A percentile compares a stretch with the other conserved stretches of the same genome.
These are phyloP conservation scores for Ambrosia hybrid DNA, from an alignment of 140 eudicot genomes.

Conservation along the genomic window DNA sequence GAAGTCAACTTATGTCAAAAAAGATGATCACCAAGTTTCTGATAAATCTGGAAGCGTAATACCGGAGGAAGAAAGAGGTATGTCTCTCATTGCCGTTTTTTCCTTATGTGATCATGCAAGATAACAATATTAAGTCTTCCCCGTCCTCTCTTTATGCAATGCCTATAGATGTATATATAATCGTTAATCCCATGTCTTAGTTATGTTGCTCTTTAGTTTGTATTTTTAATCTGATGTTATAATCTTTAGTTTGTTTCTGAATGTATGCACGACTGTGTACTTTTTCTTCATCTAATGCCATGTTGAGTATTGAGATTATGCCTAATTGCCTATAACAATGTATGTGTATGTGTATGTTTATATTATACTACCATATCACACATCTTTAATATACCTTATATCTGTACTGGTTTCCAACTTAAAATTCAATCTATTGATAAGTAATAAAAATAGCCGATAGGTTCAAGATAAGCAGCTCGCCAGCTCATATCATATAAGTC, in stretches of 20 bases:
- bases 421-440: background rate
- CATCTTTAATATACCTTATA: background rate
- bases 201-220: too few relatives aligned
- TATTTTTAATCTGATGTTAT: too few relatives aligned
- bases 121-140: too few relatives aligned
- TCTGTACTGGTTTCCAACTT: background rate
- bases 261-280: too few relatives aligned
- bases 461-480: background rate
- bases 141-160: background rate
- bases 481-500: background rate
- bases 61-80: conserved; percentile 57
- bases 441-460: background rate
- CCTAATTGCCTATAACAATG: background rate
- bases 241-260: too few relatives aligned
- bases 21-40: conserved; percentile 44
- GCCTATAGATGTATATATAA: too few relatives aligned
- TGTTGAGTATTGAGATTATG: background rate
- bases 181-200: too few relatives aligned
- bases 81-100: background rate
- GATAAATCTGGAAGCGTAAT: conserved; percentile 55
- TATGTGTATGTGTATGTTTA: background rate
- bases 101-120: background rate
- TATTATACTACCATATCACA: background rate
- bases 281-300: too few relatives aligned
- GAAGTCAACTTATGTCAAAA: conserved; percentile 55